A percentile compares a stretch with the other conserved stretches of the same genome.
Evolutionary conservation across 176 grass and related monocot species (phyloP).

Genomic region (Triticum monococcum): DNA sequence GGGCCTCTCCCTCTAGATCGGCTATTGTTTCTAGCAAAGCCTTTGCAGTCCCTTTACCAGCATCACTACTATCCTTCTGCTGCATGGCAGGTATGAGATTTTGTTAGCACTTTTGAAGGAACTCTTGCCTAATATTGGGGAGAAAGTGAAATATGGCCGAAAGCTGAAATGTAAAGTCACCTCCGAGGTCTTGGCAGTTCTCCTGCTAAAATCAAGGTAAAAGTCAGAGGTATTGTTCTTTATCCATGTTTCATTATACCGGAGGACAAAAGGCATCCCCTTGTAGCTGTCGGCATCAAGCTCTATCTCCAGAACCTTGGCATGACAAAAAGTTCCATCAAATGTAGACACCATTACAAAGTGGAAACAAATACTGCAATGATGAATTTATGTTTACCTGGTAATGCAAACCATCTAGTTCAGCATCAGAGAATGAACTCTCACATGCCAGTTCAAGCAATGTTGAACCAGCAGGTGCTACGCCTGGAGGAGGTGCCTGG

Average conservation of each 20-base stretch:
- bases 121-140: background rate
- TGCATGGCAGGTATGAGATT: background rate
- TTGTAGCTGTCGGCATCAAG: conserved; percentile 61
- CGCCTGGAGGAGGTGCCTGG: conserved; percentile 63
- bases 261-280: conserved; percentile 86
- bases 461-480: conserved; percentile 67
- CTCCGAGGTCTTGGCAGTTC: conserved; percentile 47
- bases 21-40: conserved; percentile 78
- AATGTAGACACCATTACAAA: background rate
- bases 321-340: background rate
- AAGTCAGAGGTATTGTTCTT: conserved; percentile 82
- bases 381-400: conserved; percentile 52
- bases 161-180: conserved; percentile 24
- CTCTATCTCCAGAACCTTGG: conserved; percentile 75
- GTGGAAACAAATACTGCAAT: background rate
- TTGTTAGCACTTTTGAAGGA: background rate
- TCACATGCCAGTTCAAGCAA: conserved; percentile 75
- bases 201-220: conserved; percentile 55
- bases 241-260: conserved; percentile 70
- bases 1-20: conserved; percentile 79
- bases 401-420: conserved; percentile 52
- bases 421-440: conserved; percentile 54
- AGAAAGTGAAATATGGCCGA: background rate
- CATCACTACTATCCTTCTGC: conserved; percentile 62
- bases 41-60: conserved; percentile 72